Percentiles rank a stretch among this genome's conserved stretches.
These are phyloP conservation scores for Helicostylum pulchrum DNA, from an alignment of 192 early-diverging fungal genomes.

Conservation along the genomic window DNA sequence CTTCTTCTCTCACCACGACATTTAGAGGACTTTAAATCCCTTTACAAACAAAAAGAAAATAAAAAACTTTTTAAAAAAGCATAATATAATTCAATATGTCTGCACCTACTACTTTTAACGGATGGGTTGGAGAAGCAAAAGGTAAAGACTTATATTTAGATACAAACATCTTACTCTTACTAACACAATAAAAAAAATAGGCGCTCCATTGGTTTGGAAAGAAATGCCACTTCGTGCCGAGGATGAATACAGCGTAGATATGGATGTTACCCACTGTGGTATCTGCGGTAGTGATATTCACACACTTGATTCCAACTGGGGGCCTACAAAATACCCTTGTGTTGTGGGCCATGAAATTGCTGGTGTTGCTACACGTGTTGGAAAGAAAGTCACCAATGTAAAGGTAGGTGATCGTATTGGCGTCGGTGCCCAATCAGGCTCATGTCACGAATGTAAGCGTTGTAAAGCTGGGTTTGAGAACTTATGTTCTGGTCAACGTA, in stretches of 20 bases:
- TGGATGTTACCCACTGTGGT: constrained; percentile 60
- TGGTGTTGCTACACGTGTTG: constrained; percentile 41
- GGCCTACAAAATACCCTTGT: constrained; percentile 35
- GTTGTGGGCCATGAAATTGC: constrained; percentile 54
- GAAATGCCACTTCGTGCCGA: constrained; percentile 33
- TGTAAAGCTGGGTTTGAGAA: constrained; percentile 39
- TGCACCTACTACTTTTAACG: constrained; percentile 16
- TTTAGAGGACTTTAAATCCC: too few relatives aligned
- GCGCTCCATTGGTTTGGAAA: constrained; percentile 19
- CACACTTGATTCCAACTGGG: constrained; percentile 50
- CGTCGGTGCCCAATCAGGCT: constrained; percentile 59
- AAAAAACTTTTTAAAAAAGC: too few relatives aligned
- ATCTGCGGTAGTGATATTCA: constrained; percentile 80
- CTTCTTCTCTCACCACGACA: too few relatives aligned
- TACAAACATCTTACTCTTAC: too few relatives aligned
- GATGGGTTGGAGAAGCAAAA: constrained; percentile 28
- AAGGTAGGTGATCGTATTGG: constrained; percentile 55
- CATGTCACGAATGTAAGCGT: constrained; percentile 46
- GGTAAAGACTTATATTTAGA: constrained; percentile 2
- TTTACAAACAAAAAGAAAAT: too few relatives aligned
- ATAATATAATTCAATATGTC: constrained; percentile 4
- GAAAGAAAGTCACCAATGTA: constrained; percentile 30
- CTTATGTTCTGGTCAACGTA: constrained; percentile 42
- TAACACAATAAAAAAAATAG: neutral
- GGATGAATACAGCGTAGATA: constrained; percentile 41